Base-by-base conservation (phyloP, 805 yeast genomes). In the Lachancea meyersii region DNA sequence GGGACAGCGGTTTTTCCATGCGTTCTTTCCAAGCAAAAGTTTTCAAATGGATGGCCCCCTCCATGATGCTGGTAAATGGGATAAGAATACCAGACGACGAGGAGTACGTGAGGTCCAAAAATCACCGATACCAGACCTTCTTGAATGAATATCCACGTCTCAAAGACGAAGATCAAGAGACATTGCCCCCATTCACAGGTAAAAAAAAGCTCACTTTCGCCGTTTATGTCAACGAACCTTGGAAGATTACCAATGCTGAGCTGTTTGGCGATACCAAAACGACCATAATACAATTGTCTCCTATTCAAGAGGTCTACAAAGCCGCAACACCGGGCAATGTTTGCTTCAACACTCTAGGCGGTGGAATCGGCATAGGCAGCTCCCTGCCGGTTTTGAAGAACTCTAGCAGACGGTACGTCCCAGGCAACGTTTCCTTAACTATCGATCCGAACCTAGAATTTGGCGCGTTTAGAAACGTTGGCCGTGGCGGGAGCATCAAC, bases 21-120 rank as follows among this genome's bases (percentile, higher is more conserved):
- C 67, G 95, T 23, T 82, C 96, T 0, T 73, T 91, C 45, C 96
- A 89, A 62, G 75, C 82, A 43, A 86, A 81, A 48, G 83, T 82
- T 0, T 78, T 86, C 68, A 86, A 88, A 53, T 91, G 97, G 96
- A 79, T 77, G 51, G 93, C 95, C 0, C 95, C 96, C 0, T 77
- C 95, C 0, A 58, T 91, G 1, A 50, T 89, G 7, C 46, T 89
- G 0, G 68, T 91, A 0, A 73, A 77, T 2, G 97, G 97, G 0
- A 73, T 70, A 50, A 58, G 77, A 36, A 58, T 80, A 9, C 30
- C 41, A 4, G 50, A 60, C 47, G 63, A 56, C 41, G 34, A 40
- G 3, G 58, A 55, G 17, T 58, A 53, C 41, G 44, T 42, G 8
- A 40, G 2, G 22, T 46, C 33, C 17, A 68, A 53, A 45, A 67